Base-by-base conservation (phyloP, 2,329 filamentous ascomycete genomes). In the Arthrobotrys conoides region DNA sequence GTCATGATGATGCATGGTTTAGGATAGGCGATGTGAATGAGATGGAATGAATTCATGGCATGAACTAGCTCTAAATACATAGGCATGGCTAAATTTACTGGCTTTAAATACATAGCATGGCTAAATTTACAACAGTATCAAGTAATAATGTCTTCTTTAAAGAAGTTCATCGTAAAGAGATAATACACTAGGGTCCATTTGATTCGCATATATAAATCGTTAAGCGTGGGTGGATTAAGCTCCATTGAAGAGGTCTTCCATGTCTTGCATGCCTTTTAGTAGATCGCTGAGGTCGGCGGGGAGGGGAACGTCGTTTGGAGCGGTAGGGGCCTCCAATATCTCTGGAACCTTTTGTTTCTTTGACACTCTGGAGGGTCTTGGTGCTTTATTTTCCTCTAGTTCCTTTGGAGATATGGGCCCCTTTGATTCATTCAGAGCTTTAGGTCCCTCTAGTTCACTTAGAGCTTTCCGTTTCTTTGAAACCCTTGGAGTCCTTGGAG, bases 1-100 rank as follows among this genome's bases (percentile, higher is more conserved):
- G 3, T 16, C 38, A 33, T 59, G 41, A 66, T 67, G 70, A 61
- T 61, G 41, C 46, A 66, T 38, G 69, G 33, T 55, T 66, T 59
- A 48, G 22, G 38, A 41, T 16, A 41, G 38, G 10, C 16, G 38
- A 53, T 53, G 44, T 51, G 18, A 63, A 63, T 51, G 24, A 16
- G 53, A 71, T 68, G 36, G 38, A 36, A 68, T 68, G 33, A 57
- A 49, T 67, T 27, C 18, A 24, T 66, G 8, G 3, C 3, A 41
- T 16, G 14, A 41, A 6, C 27, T 30, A 5, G 38, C 2, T 14
- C 16, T 41, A 41, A 41, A 41, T 41, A 41, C 38, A 41, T 16
- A n/a, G 38, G 12, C 14, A 41, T n/a, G 14, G 8, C 14, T 41
- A 16, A 12, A 41, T 16, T 10, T 14, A 41, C 16, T 30, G 12